Evolutionary conservation across 345 rosid genomes (phyloP).

Genomic region (Kandelia obovata): DNA sequence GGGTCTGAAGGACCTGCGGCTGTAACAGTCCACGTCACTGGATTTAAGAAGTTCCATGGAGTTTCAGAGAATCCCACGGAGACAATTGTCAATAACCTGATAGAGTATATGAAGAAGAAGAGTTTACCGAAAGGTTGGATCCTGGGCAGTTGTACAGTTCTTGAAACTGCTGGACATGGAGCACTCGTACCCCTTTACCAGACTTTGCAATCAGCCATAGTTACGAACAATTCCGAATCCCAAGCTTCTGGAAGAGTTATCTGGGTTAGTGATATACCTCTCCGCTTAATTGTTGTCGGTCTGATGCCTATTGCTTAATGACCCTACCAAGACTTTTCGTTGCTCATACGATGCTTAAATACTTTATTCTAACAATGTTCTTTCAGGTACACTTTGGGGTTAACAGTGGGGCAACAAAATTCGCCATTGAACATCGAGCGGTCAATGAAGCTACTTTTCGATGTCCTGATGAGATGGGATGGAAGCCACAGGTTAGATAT

Average conservation of each 20-base stretch:
- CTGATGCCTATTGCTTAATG: background rate
- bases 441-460: conserved; percentile 96
- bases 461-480: conserved; percentile 96
- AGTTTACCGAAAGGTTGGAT: conserved; percentile 63
- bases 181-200: conserved; percentile 54
- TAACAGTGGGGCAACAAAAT: conserved; percentile 86
- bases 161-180: conserved; percentile 92
- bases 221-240: conserved; percentile 46
- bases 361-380: background rate
- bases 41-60: conserved; percentile 98
- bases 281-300: background rate
- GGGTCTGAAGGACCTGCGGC: conserved; percentile 93
- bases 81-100: conserved; percentile 60
- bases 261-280: conserved; percentile 54
- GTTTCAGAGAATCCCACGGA: conserved; percentile 95
- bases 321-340: background rate
- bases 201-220: conserved; percentile 54
- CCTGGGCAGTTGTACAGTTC: conserved; percentile 75
- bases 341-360: background rate
- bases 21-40: conserved; percentile 79
- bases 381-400: conserved; percentile 55
- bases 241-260: conserved; percentile 44
- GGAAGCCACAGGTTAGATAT: conserved; percentile 90
- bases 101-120: conserved; percentile 64
- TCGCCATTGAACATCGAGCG: conserved; percentile 88